Percentiles rank a stretch among this genome's conserved stretches.
These are phyloP conservation scores for Herpetomonas tarakana DNA, from an alignment of 208 protist genomes.

Conservation along the genomic window DNA sequence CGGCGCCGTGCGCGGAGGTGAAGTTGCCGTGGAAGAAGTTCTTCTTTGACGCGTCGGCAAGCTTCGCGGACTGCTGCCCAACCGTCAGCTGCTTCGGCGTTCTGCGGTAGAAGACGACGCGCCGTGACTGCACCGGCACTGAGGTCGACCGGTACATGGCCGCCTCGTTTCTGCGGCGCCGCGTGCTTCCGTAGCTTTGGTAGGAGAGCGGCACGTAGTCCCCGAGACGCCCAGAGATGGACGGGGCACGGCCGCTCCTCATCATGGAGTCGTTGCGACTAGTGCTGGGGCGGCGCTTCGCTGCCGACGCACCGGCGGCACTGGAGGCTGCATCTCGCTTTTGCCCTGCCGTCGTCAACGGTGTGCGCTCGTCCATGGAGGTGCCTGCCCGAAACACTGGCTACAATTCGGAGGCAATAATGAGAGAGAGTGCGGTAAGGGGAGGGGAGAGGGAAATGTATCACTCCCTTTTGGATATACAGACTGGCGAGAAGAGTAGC, in stretches of 20 bases:
- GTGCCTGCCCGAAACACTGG: not conserved
- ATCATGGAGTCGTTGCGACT: not conserved
- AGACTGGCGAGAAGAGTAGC: too few relatives aligned
- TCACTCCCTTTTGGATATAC: too few relatives aligned
- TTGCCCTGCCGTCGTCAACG: not conserved
- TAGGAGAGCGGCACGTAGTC: constrained; percentile 1
- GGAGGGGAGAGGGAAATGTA: too few relatives aligned
- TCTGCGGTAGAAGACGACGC: constrained; percentile 40
- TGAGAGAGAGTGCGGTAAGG: too few relatives aligned
- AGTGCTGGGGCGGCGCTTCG: not conserved
- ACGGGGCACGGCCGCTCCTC: not conserved
- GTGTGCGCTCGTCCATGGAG: not conserved
- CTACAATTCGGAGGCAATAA: too few relatives aligned
- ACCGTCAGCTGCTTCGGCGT: constrained; percentile 43
- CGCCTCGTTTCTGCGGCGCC: not conserved
- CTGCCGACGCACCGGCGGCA: too few relatives aligned
- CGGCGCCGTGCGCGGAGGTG: constrained; percentile 65
- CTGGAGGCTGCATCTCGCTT: too few relatives aligned
- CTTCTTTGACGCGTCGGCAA: constrained; percentile 62
- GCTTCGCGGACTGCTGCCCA: constrained; percentile 47
- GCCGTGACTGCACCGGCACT: constrained; percentile 42
- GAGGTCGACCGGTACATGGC: constrained; percentile 39
- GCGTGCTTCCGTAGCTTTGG: constrained; percentile 29
- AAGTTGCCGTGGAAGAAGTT: constrained; percentile 81
- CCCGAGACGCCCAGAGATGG: not conserved